A percentile compares a stretch with the other conserved stretches of the same genome.
Conservation (phyloP, 768 basidiomycete species). For the Chalciporus pseudorubinellus region DNA sequence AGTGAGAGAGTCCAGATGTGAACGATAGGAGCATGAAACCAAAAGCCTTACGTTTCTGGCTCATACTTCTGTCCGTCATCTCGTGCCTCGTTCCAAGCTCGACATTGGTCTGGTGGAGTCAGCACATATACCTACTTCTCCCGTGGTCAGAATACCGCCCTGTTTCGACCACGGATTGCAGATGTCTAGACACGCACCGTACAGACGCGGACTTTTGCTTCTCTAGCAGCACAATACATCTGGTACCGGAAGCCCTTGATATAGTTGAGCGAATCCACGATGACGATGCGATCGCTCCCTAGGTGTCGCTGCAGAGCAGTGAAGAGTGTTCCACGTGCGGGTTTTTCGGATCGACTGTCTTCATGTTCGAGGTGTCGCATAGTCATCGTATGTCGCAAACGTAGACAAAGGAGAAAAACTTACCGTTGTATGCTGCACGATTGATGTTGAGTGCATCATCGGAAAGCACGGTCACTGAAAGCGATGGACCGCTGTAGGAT, state of each 20-base stretch:
- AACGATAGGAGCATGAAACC: background rate
- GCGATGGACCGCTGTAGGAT: slow-evolving; percentile 50
- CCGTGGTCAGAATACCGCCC: slow-evolving; percentile 5
- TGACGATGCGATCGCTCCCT: slow-evolving; percentile 69
- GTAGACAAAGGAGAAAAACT: slow-evolving; percentile 12
- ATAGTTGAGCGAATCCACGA: slow-evolving; percentile 91
- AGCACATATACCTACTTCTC: slow-evolving; percentile 67
- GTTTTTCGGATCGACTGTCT: slow-evolving; percentile 86
- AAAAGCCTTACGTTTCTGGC: slow-evolving; percentile 62
- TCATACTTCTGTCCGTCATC: slow-evolving; percentile 51
- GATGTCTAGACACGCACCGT: slow-evolving; percentile 57
- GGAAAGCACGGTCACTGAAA: slow-evolving; percentile 54
- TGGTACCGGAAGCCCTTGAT: slow-evolving; percentile 99
- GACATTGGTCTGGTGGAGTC: slow-evolving; percentile 71
- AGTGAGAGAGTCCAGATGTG: background rate
- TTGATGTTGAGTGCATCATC: slow-evolving; percentile 69
- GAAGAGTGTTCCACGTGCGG: slow-evolving; percentile 80
- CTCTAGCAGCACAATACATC: slow-evolving; percentile 93
- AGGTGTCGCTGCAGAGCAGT: slow-evolving; percentile 78
- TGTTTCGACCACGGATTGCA: background rate
- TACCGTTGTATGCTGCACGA: slow-evolving; percentile 74
- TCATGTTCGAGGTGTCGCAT: background rate
- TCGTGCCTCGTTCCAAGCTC: slow-evolving; percentile 67
- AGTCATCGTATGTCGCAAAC: background rate
- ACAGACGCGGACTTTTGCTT: slow-evolving; percentile 79